Percentiles rank a stretch among this genome's conserved stretches.
Evolutionary conservation across 2,329 filamentous ascomycete species (phyloP).

Genomic region (Aspergillus pseudotamarii): DNA sequence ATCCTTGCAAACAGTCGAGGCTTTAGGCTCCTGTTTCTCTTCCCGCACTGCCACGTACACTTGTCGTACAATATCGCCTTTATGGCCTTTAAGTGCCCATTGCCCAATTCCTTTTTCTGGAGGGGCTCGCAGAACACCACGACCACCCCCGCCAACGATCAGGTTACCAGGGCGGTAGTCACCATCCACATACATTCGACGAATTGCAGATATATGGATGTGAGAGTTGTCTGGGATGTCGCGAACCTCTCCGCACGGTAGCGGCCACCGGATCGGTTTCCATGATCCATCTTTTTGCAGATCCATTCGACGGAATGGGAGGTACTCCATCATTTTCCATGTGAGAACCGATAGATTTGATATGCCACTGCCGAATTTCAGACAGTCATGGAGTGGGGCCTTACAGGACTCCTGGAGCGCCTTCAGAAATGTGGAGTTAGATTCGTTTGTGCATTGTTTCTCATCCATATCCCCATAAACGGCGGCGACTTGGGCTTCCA

Average conservation of each 20-base stretch:
- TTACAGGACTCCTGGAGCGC: conserved; percentile 61
- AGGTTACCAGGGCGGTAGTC: conserved; percentile 76
- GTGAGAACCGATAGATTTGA: conserved; percentile 58
- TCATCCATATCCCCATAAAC: conserved; percentile 20
- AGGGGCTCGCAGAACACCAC: conserved; percentile 66
- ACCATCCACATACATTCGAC: conserved; percentile 66
- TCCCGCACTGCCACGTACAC: conserved; percentile 57
- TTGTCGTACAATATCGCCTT: conserved; percentile 70
- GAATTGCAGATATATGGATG: conserved; percentile 74
- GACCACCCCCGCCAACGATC: conserved; percentile 76
- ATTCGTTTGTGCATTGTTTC: conserved; percentile 27
- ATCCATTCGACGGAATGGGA: conserved; percentile 82
- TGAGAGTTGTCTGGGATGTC: conserved; percentile 72
- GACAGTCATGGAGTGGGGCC: conserved; percentile 69
- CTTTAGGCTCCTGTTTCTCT: conserved; percentile 30
- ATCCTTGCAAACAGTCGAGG: conserved; percentile 33
- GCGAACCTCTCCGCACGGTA: conserved; percentile 75
- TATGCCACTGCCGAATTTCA: conserved; percentile 66
- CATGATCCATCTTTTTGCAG: conserved; percentile 71
- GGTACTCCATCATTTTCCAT: conserved; percentile 80
- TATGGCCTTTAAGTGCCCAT: conserved; percentile 67
- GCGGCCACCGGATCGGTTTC: conserved; percentile 78
- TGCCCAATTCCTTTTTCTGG: conserved; percentile 67
- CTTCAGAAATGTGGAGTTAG: conserved; percentile 54
- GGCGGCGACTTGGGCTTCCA: conserved; percentile 8